These are phyloP conservation scores for Euphorbia pulcherrima DNA, from an alignment of 345 rosid genomes.

Conservation along the genomic window DNA sequence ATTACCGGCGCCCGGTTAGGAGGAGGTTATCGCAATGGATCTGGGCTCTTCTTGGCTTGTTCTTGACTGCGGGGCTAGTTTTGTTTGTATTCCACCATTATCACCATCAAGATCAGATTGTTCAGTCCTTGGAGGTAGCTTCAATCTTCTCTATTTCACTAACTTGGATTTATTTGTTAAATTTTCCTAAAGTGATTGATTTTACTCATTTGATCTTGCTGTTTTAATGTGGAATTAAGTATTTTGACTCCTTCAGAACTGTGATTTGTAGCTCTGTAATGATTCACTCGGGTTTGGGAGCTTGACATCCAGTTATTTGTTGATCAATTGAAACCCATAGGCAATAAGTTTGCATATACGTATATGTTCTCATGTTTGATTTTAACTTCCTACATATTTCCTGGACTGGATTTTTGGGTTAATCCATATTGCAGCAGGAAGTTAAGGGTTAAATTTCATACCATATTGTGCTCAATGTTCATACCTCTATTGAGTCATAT, in stretches of 20 bases:
- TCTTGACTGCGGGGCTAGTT: slow-evolving; percentile 66
- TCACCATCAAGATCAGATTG: slow-evolving; percentile 62
- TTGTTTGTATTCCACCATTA: slow-evolving; percentile 78
- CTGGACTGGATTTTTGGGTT: background rate
- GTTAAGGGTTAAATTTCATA: background rate
- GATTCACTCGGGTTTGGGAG: slow-evolving; percentile 7
- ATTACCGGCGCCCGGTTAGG: slow-evolving; percentile 87
- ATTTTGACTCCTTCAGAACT: background rate
- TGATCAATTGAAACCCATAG: background rate
- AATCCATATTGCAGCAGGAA: background rate
- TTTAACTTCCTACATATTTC: background rate
- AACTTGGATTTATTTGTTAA: background rate
- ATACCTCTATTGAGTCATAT: background rate
- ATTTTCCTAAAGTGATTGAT: slow-evolving; percentile 2
- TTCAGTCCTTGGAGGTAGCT: slow-evolving; percentile 9
- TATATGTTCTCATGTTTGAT: background rate
- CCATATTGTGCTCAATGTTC: background rate
- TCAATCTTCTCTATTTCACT: background rate
- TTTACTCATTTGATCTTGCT: slow-evolving; percentile 17
- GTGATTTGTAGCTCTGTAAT: background rate
- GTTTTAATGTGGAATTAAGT: background rate
- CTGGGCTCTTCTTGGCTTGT: slow-evolving; percentile 66
- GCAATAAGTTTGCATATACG: background rate
- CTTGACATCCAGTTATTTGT: background rate
- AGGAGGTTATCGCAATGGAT: slow-evolving; percentile 84